Evolutionary conservation across 805 yeast species (phyloP).

Genomic region (Millerozyma acaciae): DNA sequence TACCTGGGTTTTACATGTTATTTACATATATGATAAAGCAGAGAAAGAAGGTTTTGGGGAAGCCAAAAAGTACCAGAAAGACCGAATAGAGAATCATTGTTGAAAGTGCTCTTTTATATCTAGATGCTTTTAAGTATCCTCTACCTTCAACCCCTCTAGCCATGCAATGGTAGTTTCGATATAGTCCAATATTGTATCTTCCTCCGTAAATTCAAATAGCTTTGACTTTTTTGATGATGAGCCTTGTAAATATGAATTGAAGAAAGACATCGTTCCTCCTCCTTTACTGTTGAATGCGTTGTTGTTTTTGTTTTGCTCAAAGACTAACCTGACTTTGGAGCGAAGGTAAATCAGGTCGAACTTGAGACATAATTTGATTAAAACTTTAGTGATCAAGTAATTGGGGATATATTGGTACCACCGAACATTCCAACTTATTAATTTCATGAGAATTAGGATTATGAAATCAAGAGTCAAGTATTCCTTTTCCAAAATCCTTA

Average conservation of each 20-base stretch:
- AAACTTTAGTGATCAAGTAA: slow-evolving; percentile 37
- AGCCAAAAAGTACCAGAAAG: slow-evolving; percentile 6
- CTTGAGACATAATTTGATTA: slow-evolving; percentile 39
- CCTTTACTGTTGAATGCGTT: slow-evolving; percentile 6
- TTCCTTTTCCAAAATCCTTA: slow-evolving; percentile 21
- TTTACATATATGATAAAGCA: slow-evolving; percentile 87
- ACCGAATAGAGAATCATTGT: slow-evolving; percentile 6
- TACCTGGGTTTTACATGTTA: slow-evolving; percentile 83
- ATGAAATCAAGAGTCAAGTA: slow-evolving; percentile 32
- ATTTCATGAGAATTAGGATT: slow-evolving; percentile 38
- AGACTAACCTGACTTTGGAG: slow-evolving; percentile 37
- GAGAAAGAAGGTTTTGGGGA: slow-evolving; percentile 70
- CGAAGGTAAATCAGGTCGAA: slow-evolving; percentile 41
- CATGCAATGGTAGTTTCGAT: slow-evolving; percentile 26
- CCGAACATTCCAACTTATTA: slow-evolving; percentile 59
- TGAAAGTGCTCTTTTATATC: background rate
- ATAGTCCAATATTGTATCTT: slow-evolving; percentile 32
- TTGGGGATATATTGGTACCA: slow-evolving; percentile 58
- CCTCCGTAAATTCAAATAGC: slow-evolving; percentile 19
- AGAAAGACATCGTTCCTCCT: slow-evolving; percentile 8
- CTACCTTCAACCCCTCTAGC: slow-evolving; percentile 20
- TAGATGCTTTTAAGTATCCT: background rate
- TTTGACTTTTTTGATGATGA: slow-evolving; percentile 6
- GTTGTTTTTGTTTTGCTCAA: slow-evolving; percentile 25
- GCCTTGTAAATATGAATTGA: slow-evolving; percentile 9